Evolutionary conservation across 139 green algal species (phyloP).

Genomic region (Chlamydomonas asymmetrica): DNA sequence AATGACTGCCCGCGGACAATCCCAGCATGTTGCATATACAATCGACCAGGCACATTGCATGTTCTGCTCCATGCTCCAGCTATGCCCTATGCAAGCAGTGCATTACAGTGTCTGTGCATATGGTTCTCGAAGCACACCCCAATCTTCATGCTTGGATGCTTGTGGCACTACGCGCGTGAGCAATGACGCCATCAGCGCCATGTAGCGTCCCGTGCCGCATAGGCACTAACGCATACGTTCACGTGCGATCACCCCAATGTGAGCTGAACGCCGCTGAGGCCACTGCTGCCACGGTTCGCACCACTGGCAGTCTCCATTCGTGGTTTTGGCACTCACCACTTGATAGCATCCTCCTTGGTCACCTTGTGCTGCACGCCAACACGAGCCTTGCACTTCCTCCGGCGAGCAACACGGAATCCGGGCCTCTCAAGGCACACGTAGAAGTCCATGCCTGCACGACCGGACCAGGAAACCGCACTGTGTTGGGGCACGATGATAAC

Average conservation of each 20-base stretch:
- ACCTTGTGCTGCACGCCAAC: slow-evolving; percentile 91
- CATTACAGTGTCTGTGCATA: neutral
- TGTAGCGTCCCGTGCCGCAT: neutral
- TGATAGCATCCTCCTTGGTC: slow-evolving; percentile 97
- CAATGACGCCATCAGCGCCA: neutral
- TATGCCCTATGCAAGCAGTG: neutral
- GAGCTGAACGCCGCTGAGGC: neutral
- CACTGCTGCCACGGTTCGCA: neutral
- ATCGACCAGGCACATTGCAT: no score
- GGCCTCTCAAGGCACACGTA: slow-evolving; percentile 96
- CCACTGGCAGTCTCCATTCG: no score
- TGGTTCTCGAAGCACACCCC: no score
- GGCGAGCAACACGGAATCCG: slow-evolving; percentile 90
- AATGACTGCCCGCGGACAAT: neutral
- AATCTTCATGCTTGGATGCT: no score
- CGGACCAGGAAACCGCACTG: neutral
- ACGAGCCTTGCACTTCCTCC: slow-evolving; percentile 60
- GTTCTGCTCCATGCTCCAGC: no score
- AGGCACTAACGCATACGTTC: neutral
- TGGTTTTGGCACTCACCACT: slow-evolving; percentile 93
- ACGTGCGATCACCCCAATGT: neutral
- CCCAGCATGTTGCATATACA: neutral
- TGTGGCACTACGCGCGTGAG: neutral
- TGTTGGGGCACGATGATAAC: no score
- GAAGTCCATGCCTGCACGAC: slow-evolving; percentile 96